Evolutionary conservation across 2,329 filamentous ascomycete genomes (phyloP), one percentile per base, ranked within the genome.

Genomic region (Ceratocystis ficicola): DNA sequence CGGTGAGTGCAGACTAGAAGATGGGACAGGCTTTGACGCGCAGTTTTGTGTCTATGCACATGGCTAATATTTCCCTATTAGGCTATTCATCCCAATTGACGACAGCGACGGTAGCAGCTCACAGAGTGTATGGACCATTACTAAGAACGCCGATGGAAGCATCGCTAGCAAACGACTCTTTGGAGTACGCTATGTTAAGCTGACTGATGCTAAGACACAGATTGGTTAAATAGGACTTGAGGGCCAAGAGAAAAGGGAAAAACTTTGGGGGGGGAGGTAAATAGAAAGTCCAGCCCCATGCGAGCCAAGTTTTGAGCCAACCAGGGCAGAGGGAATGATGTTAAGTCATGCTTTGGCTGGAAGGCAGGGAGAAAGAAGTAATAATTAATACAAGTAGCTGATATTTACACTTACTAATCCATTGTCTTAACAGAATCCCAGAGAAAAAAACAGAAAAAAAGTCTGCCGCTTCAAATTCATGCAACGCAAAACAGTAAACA

Each of bases 41-140:
- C 6, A 20, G 46, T 48, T 20, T 48, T 48, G 15, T 48, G 46
- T 48, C 46, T 48, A 22, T 2, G 46, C n/a, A 22, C 50, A 55
- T 55, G 50, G 30, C 22, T 25, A 52, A 22, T 6, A 57, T 25
- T 7, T 30, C 3, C 28, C 0, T 8, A 2, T 22, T 32, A 78
- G 88, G 69, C 80, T 94, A 76, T 93, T 94, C 73, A 88, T 94
- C 10, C 89, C 89, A 0, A 84, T 93, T 1, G 83, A 86, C 65
- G 82, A 84, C 46, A 78, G 80, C 44, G 72, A 73, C 5, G 71
- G 71, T 4, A 73, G 75, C 1, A 73, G 73, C 44, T 73, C 75
- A 63, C 89, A 93, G 76, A 80, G 86, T 72, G 84, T 93, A 7
- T 93, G 86, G 81, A 80, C 84, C 1, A 81, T 93, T 55, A 84